Conservation (phyloP, 148 eudicot species). For the Rhododendron simsii region DNA sequence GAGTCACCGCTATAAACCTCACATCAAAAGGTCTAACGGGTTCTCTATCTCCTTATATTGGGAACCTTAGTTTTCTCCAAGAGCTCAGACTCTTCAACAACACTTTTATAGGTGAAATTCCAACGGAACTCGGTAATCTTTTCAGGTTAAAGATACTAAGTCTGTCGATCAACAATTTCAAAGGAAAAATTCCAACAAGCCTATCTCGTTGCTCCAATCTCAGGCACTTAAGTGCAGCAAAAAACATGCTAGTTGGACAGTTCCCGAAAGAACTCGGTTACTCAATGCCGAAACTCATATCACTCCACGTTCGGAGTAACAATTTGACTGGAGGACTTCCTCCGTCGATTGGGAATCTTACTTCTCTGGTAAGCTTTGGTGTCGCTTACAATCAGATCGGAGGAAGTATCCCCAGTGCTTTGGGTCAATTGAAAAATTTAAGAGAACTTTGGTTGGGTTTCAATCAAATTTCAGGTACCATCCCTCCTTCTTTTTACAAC, state of each 20-base stretch:
- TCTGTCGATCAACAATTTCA: background rate
- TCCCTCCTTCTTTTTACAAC: no score
- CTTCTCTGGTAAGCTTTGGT: no score
- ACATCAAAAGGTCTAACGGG: no score
- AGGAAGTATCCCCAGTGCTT: no score
- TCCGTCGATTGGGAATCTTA: no score
- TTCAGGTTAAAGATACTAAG: background rate
- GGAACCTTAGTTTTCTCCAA: background rate
- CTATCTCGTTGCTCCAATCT: background rate
- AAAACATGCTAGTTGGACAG: background rate
- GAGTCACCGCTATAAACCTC: no score
- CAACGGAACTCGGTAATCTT: background rate
- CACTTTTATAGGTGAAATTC: background rate
- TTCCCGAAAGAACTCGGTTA: background rate
- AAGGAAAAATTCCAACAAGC: background rate
- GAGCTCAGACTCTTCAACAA: rapidly evolving
- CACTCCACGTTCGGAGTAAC: rapidly evolving
- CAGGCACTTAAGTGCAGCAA: rapidly evolving
- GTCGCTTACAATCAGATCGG: rapidly evolving
- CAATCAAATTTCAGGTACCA: no score
- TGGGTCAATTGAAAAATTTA: no score
- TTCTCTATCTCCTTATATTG: background rate
- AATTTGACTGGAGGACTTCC: background rate
- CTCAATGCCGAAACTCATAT: background rate
- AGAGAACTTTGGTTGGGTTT: rapidly evolving